phyloP scores from a whole-genome alignment of 1,139 yeast species.

The Kodamaea derodonti region DNA sequence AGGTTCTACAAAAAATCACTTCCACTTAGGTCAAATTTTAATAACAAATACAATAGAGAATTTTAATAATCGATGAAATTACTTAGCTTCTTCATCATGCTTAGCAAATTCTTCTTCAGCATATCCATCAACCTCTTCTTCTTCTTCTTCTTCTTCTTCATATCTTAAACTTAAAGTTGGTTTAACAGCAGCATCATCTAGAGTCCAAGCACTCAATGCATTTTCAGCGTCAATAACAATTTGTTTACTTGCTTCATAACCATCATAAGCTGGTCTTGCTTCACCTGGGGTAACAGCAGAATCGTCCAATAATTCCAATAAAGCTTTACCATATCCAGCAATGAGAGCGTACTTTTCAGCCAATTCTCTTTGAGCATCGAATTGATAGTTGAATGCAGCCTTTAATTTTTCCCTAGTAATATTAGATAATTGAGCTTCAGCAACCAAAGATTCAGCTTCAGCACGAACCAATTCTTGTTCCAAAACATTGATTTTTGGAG shows the following conservation, averaged over 20 bases:
- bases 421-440: constrained; percentile 97
- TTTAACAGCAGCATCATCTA: constrained; percentile 91
- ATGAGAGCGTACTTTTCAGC: constrained; percentile 94
- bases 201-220: constrained; percentile 94
- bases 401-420: constrained; percentile 97
- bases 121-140: constrained; percentile 47
- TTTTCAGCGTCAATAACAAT: constrained; percentile 95
- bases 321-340: constrained; percentile 98
- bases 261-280: constrained; percentile 97
- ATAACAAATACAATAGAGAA: background rate
- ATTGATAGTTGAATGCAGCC: constrained; percentile 96
- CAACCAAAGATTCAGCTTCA: constrained; percentile 97
- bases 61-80: background rate
- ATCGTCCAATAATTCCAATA: constrained; percentile 92
- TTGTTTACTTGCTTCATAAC: constrained; percentile 97
- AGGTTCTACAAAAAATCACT: no score
- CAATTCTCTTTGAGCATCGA: constrained; percentile 93
- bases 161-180: constrained; percentile 90
- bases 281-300: constrained; percentile 99
- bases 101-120: constrained; percentile 42
- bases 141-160: constrained; percentile 63
- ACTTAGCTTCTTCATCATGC: constrained; percentile 28
- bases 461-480: constrained; percentile 99
- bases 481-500: constrained; percentile 89
- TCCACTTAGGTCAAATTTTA: no score